Percentiles rank a stretch among this genome's conserved stretches.
These are phyloP conservation scores for Fusarium praegraminearum DNA, from an alignment of 2,329 filamentous ascomycete genomes.

Conservation along the genomic window DNA sequence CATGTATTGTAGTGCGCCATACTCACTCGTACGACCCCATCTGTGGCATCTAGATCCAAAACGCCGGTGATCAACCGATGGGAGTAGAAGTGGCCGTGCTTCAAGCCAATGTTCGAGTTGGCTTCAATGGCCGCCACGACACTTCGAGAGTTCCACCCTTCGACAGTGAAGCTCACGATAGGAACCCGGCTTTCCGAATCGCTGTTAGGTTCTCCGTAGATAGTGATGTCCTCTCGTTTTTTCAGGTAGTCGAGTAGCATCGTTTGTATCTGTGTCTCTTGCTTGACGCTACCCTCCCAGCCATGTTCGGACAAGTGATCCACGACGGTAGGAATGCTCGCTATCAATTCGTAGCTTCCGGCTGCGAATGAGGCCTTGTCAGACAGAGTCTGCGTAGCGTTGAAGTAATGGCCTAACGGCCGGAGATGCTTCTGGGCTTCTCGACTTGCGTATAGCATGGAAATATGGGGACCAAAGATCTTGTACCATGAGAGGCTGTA, in stretches of 20 bases:
- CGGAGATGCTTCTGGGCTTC: slow-evolving; percentile 66
- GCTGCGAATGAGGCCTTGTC: slow-evolving; percentile 77
- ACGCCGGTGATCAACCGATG: slow-evolving; percentile 71
- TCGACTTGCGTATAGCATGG: slow-evolving; percentile 74
- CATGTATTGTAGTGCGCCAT: slow-evolving; percentile 79
- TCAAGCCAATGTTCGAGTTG: slow-evolving; percentile 69
- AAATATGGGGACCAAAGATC: slow-evolving; percentile 81
- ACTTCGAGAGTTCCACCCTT: slow-evolving; percentile 65
- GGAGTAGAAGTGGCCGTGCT: slow-evolving; percentile 78
- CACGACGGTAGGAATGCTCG: slow-evolving; percentile 70
- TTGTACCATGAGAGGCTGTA: slow-evolving; percentile 89
- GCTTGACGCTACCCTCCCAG: slow-evolving; percentile 66
- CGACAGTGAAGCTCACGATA: slow-evolving; percentile 75
- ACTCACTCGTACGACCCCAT: slow-evolving; percentile 77
- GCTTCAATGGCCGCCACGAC: slow-evolving; percentile 73
- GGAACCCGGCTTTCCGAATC: slow-evolving; percentile 67
- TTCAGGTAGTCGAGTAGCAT: slow-evolving; percentile 71
- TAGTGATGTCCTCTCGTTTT: slow-evolving; percentile 62
- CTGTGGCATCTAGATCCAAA: slow-evolving; percentile 63
- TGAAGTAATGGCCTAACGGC: slow-evolving; percentile 76
- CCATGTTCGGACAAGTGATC: slow-evolving; percentile 66
- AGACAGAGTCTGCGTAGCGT: slow-evolving; percentile 67
- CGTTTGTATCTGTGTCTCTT: slow-evolving; percentile 71
- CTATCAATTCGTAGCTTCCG: slow-evolving; percentile 76
- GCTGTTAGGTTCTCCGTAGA: slow-evolving; percentile 68